Evolutionary conservation across 1,284 basidiomycete species (phyloP), one percentile per base, ranked within the genome.

Genomic region (Austropuccinia psidii): DNA sequence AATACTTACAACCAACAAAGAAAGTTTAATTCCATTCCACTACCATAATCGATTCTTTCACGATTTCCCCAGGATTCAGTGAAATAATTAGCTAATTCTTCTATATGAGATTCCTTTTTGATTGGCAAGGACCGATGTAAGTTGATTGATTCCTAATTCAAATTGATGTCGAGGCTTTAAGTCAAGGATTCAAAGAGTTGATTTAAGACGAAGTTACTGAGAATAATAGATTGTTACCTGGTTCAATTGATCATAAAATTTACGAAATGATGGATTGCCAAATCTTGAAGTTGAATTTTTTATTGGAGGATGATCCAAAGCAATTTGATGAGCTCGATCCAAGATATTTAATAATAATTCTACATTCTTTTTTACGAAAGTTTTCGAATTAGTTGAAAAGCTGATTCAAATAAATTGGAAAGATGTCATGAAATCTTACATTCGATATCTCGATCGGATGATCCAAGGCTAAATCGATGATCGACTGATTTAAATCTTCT

Each of bases 1-100:
- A 27, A 19, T 27, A 84, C 91, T 78, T 80, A 96, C 93, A 98
- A 80, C 94, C 94, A 98, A 78, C 92, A 97, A 13, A 97, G 77
- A 79, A 98, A 98, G 82, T 98, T 97, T 74, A 98, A 85, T 81
- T 99, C 96, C 93, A 98, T 98, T 1, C 95, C 95, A 79, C 93
- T 96, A 9, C 96, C 95, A 81, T 99, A 99, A 82, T 99, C 96
- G 75, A 99, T 94, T 5, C 95, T 84, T 68, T 89, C 87, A 45
- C 89, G 85, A 80, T 91, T 97, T 0, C 95, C 95, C 94, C 93
- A 98, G 27, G 88, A 82, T 79, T 96, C 90, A 55, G 85, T 83
- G 77, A 98, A 90, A 81, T 98, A 98, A 0, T 84, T 84, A 3
- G 87, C 85, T 9, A 94, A 80, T 79, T 95, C 93, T 2, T 82